Evolutionary conservation across 768 basidiomycete genomes (phyloP).

Genomic region (Paxillus ammoniavirescens): DNA sequence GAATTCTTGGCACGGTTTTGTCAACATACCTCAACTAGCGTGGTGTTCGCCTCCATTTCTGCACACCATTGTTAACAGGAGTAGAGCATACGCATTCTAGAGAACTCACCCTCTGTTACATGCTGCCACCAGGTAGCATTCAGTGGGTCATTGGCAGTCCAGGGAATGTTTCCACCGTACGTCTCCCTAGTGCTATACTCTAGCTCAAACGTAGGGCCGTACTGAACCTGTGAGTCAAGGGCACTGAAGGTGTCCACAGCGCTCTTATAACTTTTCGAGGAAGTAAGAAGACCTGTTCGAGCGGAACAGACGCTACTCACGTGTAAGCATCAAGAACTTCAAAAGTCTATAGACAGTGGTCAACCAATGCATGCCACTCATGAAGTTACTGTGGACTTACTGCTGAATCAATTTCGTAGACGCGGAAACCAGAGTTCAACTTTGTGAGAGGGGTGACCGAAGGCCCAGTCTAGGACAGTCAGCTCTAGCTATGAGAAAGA

Average conservation of each 20-base stretch:
- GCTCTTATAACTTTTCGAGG: conserved; percentile 52
- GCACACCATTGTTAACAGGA: not conserved
- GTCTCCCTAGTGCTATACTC: conserved; percentile 73
- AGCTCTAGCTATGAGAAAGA: conserved; percentile 4
- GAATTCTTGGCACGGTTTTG: not conserved
- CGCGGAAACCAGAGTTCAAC: conserved; percentile 69
- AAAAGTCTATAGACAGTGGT: conserved; percentile 52
- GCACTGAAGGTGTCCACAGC: conserved; percentile 59
- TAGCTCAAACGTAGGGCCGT: conserved; percentile 57
- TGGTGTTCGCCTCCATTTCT: conserved; percentile 60
- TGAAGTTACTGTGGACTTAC: conserved; percentile 36
- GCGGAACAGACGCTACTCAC: conserved; percentile 37
- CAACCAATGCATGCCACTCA: conserved; percentile 2
- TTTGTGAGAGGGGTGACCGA: conserved; percentile 70
- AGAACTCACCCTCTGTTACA: conserved; percentile 63
- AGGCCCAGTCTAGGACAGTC: conserved; percentile 54
- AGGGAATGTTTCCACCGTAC: conserved; percentile 57
- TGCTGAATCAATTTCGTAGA: conserved; percentile 48
- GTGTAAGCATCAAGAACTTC: conserved; percentile 78
- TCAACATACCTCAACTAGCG: conserved; percentile 53
- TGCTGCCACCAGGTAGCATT: conserved; percentile 85
- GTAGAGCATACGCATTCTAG: not conserved
- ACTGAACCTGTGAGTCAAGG: conserved; percentile 53
- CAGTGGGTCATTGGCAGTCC: conserved; percentile 63
- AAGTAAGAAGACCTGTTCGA: not conserved